Conservation (phyloP, 2,329 filamentous ascomycete species). For the Fusarium cicatricum region DNA sequence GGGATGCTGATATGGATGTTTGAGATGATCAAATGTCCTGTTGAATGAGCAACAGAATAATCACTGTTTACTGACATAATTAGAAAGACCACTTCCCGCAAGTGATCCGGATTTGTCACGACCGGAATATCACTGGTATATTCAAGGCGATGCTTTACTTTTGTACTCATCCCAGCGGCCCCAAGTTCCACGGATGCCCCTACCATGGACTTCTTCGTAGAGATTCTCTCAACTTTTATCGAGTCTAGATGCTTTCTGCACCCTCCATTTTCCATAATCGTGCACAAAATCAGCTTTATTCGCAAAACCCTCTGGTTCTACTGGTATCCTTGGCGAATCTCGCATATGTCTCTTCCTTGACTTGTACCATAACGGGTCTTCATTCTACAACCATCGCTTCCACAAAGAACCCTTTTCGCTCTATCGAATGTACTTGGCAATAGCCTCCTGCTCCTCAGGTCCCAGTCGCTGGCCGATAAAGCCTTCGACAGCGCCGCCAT, state of each 20-base stretch:
- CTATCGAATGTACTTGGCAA: slow-evolving; percentile 60
- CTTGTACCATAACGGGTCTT: not conserved
- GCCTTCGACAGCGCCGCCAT: slow-evolving; percentile 72
- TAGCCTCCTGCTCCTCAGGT: slow-evolving; percentile 64
- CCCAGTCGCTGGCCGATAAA: slow-evolving; percentile 78
- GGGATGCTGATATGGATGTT: too few species aligned
- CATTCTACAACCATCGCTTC: slow-evolving; percentile 7
- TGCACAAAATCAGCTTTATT: slow-evolving; percentile 15
- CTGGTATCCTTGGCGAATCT: slow-evolving; percentile 31
- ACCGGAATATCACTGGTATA: too few species aligned
- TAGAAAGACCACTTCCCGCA: too few species aligned
- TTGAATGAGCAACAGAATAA: too few species aligned
- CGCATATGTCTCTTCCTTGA: not conserved
- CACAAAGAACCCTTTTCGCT: not conserved
- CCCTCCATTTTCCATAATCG: slow-evolving; percentile 2
- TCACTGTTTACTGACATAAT: too few species aligned
- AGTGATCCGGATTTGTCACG: too few species aligned
- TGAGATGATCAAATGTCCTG: too few species aligned
- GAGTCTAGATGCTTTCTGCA: not conserved
- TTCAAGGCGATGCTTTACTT: too few species aligned
- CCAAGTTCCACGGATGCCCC: too few species aligned
- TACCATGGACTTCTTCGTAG: not conserved
- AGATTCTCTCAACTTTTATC: slow-evolving; percentile 7
- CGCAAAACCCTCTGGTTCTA: slow-evolving; percentile 5
- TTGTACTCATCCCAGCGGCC: too few species aligned